phyloP scores from a whole-genome alignment of 805 yeast species.

The Schwanniomyces polymorphus region DNA sequence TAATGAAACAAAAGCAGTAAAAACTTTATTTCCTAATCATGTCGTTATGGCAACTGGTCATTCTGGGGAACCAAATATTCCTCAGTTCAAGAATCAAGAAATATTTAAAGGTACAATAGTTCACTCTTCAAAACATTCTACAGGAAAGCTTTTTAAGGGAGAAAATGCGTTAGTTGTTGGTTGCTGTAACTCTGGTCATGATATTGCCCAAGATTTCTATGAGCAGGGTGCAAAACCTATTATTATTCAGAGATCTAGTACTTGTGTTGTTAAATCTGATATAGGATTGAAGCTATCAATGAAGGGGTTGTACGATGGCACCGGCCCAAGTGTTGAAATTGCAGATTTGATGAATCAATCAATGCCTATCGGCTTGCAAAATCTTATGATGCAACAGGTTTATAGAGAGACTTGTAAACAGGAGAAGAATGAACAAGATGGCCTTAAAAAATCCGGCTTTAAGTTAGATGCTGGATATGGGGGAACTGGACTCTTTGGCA shows the following conservation, averaged over 20 bases:
- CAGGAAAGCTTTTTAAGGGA: constrained; percentile 43
- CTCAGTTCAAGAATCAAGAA: constrained; percentile 37
- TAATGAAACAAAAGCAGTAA: constrained; percentile 21
- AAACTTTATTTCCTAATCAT: constrained; percentile 31
- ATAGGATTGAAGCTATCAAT: constrained; percentile 27
- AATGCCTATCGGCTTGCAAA: constrained; percentile 32
- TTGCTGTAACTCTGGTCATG: constrained; percentile 47
- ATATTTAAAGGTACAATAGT: constrained; percentile 37
- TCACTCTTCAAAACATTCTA: constrained; percentile 42
- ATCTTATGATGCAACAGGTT: constrained; percentile 36
- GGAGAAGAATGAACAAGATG: constrained; percentile 31
- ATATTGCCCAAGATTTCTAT: constrained; percentile 45
- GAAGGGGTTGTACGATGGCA: constrained; percentile 33
- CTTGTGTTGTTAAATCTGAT: constrained; percentile 40
- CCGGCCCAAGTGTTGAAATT: constrained; percentile 36
- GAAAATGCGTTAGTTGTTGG: constrained; percentile 46
- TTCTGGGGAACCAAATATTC: constrained; percentile 47
- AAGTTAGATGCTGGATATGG: constrained; percentile 43
- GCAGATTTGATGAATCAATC: constrained; percentile 40
- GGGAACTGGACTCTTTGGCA: constrained; percentile 42
- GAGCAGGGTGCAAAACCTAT: constrained; percentile 45
- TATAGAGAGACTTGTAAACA: constrained; percentile 27
- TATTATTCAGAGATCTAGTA: constrained; percentile 47
- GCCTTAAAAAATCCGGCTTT: constrained; percentile 37
- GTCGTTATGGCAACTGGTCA: constrained; percentile 46